Percentiles rank a stretch among this genome's conserved stretches.
phyloP scores from a whole-genome alignment of 192 early-diverging fungal species.

The Backusella circina region DNA sequence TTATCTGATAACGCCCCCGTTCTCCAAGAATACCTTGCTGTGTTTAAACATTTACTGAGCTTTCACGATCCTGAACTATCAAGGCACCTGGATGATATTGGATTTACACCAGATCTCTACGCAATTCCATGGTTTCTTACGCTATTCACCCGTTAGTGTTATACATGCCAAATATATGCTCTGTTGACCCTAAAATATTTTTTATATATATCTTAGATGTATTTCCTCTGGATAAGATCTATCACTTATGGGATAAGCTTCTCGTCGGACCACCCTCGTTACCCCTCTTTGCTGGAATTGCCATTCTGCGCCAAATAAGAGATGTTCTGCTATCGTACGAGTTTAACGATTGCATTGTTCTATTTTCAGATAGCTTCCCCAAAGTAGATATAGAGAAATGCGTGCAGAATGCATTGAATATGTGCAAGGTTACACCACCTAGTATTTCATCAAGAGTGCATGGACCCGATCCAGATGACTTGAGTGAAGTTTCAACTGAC shows the following conservation, averaged over 20 bases:
- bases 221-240: conserved; percentile 78
- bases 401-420: conserved; percentile 53
- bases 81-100: conserved; percentile 55
- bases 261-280: conserved; percentile 62
- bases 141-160: conserved; percentile 75
- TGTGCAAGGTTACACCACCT: conserved; percentile 70
- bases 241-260: conserved; percentile 77
- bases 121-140: conserved; percentile 86
- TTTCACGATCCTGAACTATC: conserved; percentile 76
- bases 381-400: conserved; percentile 73
- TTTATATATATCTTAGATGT: conserved; percentile 62
- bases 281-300: conserved; percentile 63
- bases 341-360: conserved; percentile 60
- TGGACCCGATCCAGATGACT: conserved; percentile 28
- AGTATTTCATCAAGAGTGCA: conserved; percentile 42
- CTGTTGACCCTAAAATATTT: too few species aligned
- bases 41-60: conserved; percentile 61
- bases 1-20: conserved; percentile 65
- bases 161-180: too few species aligned
- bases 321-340: conserved; percentile 57
- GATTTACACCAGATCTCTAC: conserved; percentile 67
- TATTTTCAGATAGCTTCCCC: conserved; percentile 55
- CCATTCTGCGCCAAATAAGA: conserved; percentile 67
- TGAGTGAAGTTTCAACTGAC: background rate
- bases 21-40: conserved; percentile 66